Evolutionary conservation across 1,139 yeast species (phyloP).

Genomic region (Saccharomycopsis phalli): DNA sequence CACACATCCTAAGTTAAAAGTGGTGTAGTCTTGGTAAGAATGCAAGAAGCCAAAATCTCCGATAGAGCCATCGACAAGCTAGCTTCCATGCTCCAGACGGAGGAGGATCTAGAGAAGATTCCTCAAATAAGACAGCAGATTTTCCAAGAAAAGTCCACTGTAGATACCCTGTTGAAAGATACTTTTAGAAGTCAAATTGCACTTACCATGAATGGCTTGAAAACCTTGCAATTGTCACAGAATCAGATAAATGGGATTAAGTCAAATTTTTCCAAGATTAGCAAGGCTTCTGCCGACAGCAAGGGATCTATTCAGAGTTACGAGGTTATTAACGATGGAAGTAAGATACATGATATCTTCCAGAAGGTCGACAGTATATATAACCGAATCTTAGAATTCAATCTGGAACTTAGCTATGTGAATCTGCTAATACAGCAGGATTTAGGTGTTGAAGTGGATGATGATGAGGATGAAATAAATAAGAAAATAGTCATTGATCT

Average conservation of each 20-base stretch:
- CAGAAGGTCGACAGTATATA: conserved; percentile 60
- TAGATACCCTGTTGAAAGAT: conserved; percentile 62
- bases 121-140: conserved; percentile 49
- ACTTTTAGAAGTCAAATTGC: conserved; percentile 56
- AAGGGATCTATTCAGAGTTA: conserved; percentile 46
- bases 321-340: conserved; percentile 50
- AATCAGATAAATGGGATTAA: conserved; percentile 39
- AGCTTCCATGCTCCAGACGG: conserved; percentile 41
- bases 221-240: conserved; percentile 27
- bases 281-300: conserved; percentile 46
- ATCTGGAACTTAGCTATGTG: conserved; percentile 41
- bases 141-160: conserved; percentile 56
- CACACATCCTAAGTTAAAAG: background rate
- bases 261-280: conserved; percentile 50
- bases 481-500: conserved; percentile 14
- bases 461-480: conserved; percentile 39
- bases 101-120: conserved; percentile 53
- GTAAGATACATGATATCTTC: conserved; percentile 64
- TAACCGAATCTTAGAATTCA: conserved; percentile 52
- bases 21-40: background rate
- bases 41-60: conserved; percentile 3
- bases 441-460: conserved; percentile 28
- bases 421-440: conserved; percentile 41
- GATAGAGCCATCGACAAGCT: conserved; percentile 22
- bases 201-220: conserved; percentile 32